Percentiles rank a stretch among this genome's conserved stretches.
phyloP scores from a whole-genome alignment of 2,329 filamentous ascomycete species.

The Ceratocystis eucalypticola region DNA sequence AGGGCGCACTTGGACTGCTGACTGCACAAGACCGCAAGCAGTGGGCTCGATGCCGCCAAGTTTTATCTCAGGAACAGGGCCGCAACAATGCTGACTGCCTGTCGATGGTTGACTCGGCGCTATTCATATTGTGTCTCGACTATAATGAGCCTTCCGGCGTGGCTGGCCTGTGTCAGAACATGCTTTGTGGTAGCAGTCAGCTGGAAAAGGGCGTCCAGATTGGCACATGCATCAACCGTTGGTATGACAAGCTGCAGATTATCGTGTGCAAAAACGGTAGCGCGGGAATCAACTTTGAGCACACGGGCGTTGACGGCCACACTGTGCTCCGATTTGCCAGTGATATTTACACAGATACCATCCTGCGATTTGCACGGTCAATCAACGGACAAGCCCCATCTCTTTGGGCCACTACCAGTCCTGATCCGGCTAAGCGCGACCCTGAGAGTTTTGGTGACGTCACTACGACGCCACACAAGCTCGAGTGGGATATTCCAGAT shows the following conservation, averaged over 20 bases:
- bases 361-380: constrained; percentile 72
- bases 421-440: constrained; percentile 84
- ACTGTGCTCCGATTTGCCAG: constrained; percentile 93
- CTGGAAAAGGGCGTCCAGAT: constrained; percentile 90
- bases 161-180: constrained; percentile 86
- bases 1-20: constrained; percentile 80
- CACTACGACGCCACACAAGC: constrained; percentile 82
- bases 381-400: constrained; percentile 91
- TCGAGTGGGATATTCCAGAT: constrained; percentile 94
- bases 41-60: constrained; percentile 83
- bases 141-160: constrained; percentile 73
- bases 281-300: constrained; percentile 97
- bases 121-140: constrained; percentile 87
- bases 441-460: constrained; percentile 87
- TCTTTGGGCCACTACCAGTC: constrained; percentile 79
- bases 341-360: constrained; percentile 94
- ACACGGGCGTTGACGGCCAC: constrained; percentile 94
- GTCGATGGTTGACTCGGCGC: constrained; percentile 84
- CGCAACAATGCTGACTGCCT: constrained; percentile 95
- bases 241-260: constrained; percentile 98
- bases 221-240: constrained; percentile 92
- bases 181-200: constrained; percentile 91
- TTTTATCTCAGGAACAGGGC: constrained; percentile 69
- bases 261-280: constrained; percentile 98
- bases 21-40: constrained; percentile 94